Evolutionary conservation across 1,284 basidiomycete species (phyloP).

Genomic region (Lignosus rhinocerotis): DNA sequence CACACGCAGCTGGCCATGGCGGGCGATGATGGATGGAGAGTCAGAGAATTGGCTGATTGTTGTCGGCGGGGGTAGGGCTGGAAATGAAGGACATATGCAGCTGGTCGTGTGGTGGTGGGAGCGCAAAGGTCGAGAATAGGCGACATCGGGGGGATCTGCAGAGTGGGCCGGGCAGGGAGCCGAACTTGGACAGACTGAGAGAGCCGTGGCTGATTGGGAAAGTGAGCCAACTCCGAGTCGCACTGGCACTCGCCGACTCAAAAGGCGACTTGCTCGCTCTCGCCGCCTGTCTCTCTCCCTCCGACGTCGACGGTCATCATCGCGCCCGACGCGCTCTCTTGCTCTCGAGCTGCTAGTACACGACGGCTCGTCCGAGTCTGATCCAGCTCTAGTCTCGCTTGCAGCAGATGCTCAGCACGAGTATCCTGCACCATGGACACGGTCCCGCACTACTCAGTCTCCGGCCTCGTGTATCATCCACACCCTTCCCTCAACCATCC

Average conservation of each 20-base stretch:
- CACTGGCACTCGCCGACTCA: conserved; percentile 5
- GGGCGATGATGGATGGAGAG: too few species aligned
- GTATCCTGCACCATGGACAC: conserved; percentile 26
- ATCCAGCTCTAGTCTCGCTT: conserved; percentile 5
- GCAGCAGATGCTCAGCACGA: conserved; percentile 20
- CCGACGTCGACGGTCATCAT: conserved; percentile 18
- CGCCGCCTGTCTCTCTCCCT: conserved; percentile 19
- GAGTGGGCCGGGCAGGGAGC: conserved; percentile 8
- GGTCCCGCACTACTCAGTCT: conserved; percentile 23
- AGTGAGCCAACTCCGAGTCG: too few species aligned
- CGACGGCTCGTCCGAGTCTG: neutral
- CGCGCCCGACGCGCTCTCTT: conserved; percentile 13
- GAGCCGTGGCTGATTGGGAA: conserved; percentile 20
- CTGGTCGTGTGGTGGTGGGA: neutral
- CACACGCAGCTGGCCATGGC: neutral
- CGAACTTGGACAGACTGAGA: conserved; percentile 16
- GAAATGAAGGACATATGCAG: neutral
- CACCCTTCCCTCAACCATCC: conserved; percentile 20
- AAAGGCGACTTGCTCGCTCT: conserved; percentile 16
- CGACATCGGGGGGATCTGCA: conserved; percentile 21
- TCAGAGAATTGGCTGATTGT: too few species aligned
- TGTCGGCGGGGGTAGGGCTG: too few species aligned
- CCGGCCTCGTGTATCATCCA: conserved; percentile 32
- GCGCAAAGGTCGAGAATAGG: conserved; percentile 2
- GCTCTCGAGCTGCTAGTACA: neutral